Percentiles rank a stretch among this genome's conserved stretches.
These are phyloP conservation scores for Parastagonospora nodorum DNA, from an alignment of 2,329 filamentous ascomycete genomes.

Conservation along the genomic window DNA sequence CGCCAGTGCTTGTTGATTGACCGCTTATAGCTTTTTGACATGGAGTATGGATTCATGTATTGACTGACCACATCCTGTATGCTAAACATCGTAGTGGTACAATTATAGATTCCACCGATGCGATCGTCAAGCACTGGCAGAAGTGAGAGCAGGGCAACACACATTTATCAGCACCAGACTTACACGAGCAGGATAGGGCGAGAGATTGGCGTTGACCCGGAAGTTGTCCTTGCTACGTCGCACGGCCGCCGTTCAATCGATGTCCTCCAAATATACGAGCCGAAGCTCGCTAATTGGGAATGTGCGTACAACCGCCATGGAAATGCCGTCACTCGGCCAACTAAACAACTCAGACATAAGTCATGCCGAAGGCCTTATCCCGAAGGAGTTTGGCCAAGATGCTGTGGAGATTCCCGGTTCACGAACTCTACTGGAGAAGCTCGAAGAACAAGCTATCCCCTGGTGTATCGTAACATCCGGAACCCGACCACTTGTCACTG, in stretches of 20 bases:
- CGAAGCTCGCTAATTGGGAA: constrained; percentile 78
- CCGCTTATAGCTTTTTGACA: constrained; percentile 38
- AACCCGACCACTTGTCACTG: constrained; percentile 53
- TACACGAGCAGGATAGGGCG: constrained; percentile 66
- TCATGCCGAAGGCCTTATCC: constrained; percentile 77
- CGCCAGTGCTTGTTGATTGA: constrained; percentile 10
- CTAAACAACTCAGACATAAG: constrained; percentile 67
- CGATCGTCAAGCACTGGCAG: constrained; percentile 79
- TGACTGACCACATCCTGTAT: background rate
- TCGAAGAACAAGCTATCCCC: constrained; percentile 66
- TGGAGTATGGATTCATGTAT: constrained; percentile 29
- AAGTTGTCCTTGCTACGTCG: constrained; percentile 84
- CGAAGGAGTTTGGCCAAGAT: constrained; percentile 74
- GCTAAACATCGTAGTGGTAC: constrained; percentile 62
- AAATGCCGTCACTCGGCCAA: background rate
- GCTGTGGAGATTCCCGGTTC: constrained; percentile 87
- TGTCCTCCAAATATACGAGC: constrained; percentile 75
- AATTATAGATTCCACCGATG: constrained; percentile 79
- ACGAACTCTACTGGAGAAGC: constrained; percentile 67
- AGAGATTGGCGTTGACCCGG: constrained; percentile 83
- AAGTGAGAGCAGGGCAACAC: constrained; percentile 50
- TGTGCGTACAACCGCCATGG: background rate
- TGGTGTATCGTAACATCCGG: constrained; percentile 79
- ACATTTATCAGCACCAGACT: constrained; percentile 4
- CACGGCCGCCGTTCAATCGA: constrained; percentile 92